These are phyloP conservation scores for Grosmannia clavigera DNA, from an alignment of 2,329 filamentous ascomycete genomes.

Conservation along the genomic window DNA sequence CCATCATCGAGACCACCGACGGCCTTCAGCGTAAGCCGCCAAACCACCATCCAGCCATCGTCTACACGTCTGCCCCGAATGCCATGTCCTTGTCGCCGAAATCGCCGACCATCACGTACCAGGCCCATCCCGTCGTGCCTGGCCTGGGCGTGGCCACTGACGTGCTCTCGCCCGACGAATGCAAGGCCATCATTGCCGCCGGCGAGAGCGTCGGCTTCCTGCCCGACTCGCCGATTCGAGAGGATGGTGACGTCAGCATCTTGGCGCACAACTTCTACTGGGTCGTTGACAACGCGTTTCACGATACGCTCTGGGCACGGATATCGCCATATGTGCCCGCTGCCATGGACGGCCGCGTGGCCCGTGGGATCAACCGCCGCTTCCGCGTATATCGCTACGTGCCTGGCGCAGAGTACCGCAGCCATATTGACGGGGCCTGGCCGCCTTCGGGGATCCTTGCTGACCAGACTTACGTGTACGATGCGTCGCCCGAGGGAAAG, in stretches of 20 bases:
- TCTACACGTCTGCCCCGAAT: constrained; percentile 48
- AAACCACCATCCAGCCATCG: constrained; percentile 53
- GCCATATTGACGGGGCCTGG: constrained; percentile 62
- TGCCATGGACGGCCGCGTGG: constrained; percentile 40
- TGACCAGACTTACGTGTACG: constrained; percentile 51
- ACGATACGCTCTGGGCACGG: constrained; percentile 49
- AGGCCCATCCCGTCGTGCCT: constrained; percentile 50
- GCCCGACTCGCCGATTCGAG: constrained; percentile 53
- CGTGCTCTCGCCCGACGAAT: constrained; percentile 49
- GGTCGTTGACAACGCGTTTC: constrained; percentile 52
- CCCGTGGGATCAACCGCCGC: constrained; percentile 53
- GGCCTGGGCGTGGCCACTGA: constrained; percentile 47
- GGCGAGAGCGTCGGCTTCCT: constrained; percentile 54
- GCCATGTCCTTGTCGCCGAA: constrained; percentile 37
- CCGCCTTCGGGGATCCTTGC: constrained; percentile 53
- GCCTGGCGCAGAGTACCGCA: constrained; percentile 58
- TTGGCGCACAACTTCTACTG: constrained; percentile 65
- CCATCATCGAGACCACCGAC: constrained; percentile 48
- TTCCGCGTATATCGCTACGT: constrained; percentile 64
- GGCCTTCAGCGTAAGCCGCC: constrained; percentile 52
- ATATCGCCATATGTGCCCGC: constrained; percentile 45
- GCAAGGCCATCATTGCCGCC: constrained; percentile 52
- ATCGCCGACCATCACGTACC: constrained; percentile 35
- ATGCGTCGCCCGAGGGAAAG: constrained; percentile 44
- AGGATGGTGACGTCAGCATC: constrained; percentile 52